A percentile compares a stretch with the other conserved stretches of the same genome.
These are phyloP conservation scores for Chytridiales sp. DNA, from an alignment of 371 early-diverging fungal species.

Conservation along the genomic window DNA sequence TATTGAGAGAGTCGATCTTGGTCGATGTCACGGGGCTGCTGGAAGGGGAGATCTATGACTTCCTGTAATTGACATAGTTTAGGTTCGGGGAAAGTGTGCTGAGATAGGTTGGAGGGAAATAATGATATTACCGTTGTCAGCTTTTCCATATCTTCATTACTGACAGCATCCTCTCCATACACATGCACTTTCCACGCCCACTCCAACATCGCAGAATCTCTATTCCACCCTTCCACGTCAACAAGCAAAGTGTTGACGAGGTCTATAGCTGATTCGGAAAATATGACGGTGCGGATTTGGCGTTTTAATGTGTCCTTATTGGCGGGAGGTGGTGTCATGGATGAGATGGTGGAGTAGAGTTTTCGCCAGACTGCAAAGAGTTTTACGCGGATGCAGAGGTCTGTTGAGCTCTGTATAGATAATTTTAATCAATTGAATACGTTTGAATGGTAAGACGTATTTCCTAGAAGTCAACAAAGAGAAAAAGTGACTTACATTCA, in stretches of 20 bases:
- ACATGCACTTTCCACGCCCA: slow-evolving; percentile 10
- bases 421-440: background rate
- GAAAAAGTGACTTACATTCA: background rate
- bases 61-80: background rate
- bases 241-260: slow-evolving; percentile 9
- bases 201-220: slow-evolving; percentile 10
- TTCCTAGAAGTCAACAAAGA: background rate
- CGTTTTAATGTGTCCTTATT: slow-evolving; percentile 19
- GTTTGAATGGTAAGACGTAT: background rate
- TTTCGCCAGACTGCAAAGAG: slow-evolving; percentile 14
- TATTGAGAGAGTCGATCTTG: slow-evolving; percentile 16
- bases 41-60: slow-evolving; percentile 1
- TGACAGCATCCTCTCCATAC: slow-evolving; percentile 3
- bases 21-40: slow-evolving; percentile 1
- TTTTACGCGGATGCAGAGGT: slow-evolving; percentile 15
- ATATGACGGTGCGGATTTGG: background rate
- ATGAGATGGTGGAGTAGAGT: slow-evolving; percentile 3
- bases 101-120: background rate
- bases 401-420: background rate
- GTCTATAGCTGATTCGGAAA: slow-evolving; percentile 18
- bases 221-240: slow-evolving; percentile 9
- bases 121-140: background rate
- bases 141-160: background rate
- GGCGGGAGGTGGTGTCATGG: slow-evolving; percentile 19
- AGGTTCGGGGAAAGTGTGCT: background rate